Percentiles rank a stretch among this genome's conserved stretches.
Evolutionary conservation across 2,329 filamentous ascomycete genomes (phyloP).

Genomic region (Cladobotryum mycophilum): DNA sequence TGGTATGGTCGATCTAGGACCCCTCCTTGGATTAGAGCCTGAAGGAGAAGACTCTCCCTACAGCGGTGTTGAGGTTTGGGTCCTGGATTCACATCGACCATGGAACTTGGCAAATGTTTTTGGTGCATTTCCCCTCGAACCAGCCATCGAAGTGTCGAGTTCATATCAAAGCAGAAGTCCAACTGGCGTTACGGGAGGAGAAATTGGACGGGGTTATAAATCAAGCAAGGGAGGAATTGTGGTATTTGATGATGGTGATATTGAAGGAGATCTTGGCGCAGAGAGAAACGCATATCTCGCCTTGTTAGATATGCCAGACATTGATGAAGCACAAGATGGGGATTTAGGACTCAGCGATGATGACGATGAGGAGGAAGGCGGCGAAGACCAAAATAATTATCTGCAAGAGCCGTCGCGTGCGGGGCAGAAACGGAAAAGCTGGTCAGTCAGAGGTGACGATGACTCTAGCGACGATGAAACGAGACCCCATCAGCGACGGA

Average conservation of each 20-base stretch:
- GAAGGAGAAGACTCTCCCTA: slow-evolving; percentile 62
- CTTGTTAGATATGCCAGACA: slow-evolving; percentile 84
- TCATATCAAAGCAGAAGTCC: slow-evolving; percentile 48
- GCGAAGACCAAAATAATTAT: slow-evolving; percentile 37
- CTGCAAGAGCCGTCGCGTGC: slow-evolving; percentile 33
- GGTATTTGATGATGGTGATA: slow-evolving; percentile 93
- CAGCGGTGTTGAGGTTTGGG: slow-evolving; percentile 89
- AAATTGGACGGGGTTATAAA: slow-evolving; percentile 64
- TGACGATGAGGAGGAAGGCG: slow-evolving; percentile 44
- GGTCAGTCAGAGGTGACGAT: slow-evolving; percentile 63
- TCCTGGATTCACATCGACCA: slow-evolving; percentile 82
- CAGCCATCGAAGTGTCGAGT: slow-evolving; percentile 41
- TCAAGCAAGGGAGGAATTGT: slow-evolving; percentile 81
- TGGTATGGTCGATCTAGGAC: slow-evolving; percentile 80
- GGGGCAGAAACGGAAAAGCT: slow-evolving; percentile 74
- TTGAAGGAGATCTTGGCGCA: slow-evolving; percentile 68
- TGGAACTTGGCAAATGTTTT: slow-evolving; percentile 96
- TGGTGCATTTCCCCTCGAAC: slow-evolving; percentile 59
- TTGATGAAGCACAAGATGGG: slow-evolving; percentile 70
- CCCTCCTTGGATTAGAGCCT: slow-evolving; percentile 63
- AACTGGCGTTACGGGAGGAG: slow-evolving; percentile 64
- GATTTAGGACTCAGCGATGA: slow-evolving; percentile 51
- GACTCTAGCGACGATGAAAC: slow-evolving; percentile 68
- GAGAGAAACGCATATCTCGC: slow-evolving; percentile 80
- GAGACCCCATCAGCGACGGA: slow-evolving; percentile 69